phyloP scores from a whole-genome alignment of 75 land plant genomes.

The Sequoia sempervirens region DNA sequence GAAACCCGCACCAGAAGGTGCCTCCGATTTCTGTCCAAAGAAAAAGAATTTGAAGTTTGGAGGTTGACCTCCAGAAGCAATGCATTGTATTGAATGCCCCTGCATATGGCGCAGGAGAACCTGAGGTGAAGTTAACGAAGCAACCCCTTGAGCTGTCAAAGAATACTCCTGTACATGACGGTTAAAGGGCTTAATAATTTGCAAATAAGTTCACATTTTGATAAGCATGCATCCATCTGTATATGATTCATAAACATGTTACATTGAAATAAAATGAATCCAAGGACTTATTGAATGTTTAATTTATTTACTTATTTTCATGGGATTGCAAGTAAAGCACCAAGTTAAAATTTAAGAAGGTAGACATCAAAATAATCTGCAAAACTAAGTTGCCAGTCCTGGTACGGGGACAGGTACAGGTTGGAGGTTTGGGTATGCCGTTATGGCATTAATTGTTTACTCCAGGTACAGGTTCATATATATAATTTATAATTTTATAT shows the following conservation, averaged over 20 bases:
- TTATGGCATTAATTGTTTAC: no score
- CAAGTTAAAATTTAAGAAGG: not conserved
- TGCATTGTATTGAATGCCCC: conserved; percentile 79
- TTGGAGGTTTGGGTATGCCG: no score
- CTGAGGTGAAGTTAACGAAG: conserved; percentile 66
- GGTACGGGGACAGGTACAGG: no score
- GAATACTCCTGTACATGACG: conserved; percentile 61
- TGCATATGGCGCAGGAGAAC: conserved; percentile 83
- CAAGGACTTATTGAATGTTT: not conserved
- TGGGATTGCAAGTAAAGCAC: not conserved
- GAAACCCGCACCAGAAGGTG: conserved; percentile 29
- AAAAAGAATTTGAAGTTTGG: conserved; percentile 98
- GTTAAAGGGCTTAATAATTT: not conserved
- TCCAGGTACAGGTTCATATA: no score
- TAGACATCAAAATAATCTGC: not conserved
- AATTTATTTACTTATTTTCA: not conserved
- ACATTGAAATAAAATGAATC: conserved; percentile 1
- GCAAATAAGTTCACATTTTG: not conserved
- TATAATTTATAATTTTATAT: no score
- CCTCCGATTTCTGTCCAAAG: conserved; percentile 76
- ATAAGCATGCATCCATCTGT: not conserved
- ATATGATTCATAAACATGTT: not conserved
- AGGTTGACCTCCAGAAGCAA: conserved; percentile 92
- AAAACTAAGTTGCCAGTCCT: not conserved
- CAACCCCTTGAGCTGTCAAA: conserved; percentile 56